Conservation (phyloP, 2,329 filamentous ascomycete genomes). For the Aspergillus awamori region DNA sequence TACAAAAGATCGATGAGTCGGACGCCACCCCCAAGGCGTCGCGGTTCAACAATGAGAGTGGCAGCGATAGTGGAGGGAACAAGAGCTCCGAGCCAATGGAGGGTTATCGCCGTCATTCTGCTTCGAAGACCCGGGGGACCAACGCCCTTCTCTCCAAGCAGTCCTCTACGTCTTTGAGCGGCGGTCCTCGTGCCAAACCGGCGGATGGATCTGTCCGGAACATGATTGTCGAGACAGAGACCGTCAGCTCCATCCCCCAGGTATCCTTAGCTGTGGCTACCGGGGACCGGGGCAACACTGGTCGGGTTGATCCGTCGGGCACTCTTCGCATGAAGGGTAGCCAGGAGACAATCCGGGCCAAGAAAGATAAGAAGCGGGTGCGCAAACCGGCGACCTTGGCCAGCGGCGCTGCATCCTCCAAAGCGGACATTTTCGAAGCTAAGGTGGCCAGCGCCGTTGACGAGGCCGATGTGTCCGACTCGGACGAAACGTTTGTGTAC, state of each 20-base stretch:
- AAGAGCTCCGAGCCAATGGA: slow-evolving; percentile 41
- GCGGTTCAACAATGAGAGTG: slow-evolving; percentile 60
- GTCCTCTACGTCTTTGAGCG: slow-evolving; percentile 67
- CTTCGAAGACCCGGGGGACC: slow-evolving; percentile 49
- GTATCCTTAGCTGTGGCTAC: slow-evolving; percentile 68
- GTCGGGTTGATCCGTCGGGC: slow-evolving; percentile 63
- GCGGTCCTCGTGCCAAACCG: slow-evolving; percentile 63
- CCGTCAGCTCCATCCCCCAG: slow-evolving; percentile 87
- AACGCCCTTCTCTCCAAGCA: slow-evolving; percentile 62
- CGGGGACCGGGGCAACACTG: slow-evolving; percentile 59
- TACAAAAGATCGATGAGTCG: slow-evolving; percentile 39
- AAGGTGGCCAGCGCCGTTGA: slow-evolving; percentile 96
- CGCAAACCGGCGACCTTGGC: slow-evolving; percentile 69
- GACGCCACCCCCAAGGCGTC: slow-evolving; percentile 44
- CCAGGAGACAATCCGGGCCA: slow-evolving; percentile 92
- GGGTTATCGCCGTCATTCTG: slow-evolving; percentile 39
- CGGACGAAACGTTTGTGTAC: slow-evolving; percentile 98
- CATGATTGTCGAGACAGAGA: slow-evolving; percentile 98
- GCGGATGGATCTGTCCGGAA: slow-evolving; percentile 76
- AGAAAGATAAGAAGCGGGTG: slow-evolving; percentile 85
- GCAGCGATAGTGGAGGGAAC: slow-evolving; percentile 55
- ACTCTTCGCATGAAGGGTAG: slow-evolving; percentile 85
- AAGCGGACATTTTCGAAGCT: slow-evolving; percentile 97
- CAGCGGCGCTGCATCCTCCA: slow-evolving; percentile 71
- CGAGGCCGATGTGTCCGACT: slow-evolving; percentile 94